Percentiles rank a stretch among this genome's conserved stretches.
phyloP scores from a whole-genome alignment of 495 filamentous ascomycete genomes.

The Penicillium flavigenum region DNA sequence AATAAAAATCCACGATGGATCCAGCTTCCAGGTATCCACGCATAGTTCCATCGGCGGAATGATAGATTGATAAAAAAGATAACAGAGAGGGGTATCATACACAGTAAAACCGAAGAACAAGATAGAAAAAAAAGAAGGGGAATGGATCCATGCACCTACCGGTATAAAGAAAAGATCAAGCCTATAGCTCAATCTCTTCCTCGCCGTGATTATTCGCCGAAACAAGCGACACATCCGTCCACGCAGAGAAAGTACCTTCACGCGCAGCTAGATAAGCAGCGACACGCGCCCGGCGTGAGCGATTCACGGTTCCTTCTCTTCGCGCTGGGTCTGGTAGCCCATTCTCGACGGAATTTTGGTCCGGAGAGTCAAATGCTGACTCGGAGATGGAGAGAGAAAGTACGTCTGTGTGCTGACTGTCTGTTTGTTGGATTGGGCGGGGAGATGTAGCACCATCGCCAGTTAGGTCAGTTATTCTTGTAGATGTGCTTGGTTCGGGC shows the following conservation, averaged over 20 bases:
- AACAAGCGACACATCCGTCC: conserved; percentile 45
- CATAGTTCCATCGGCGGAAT: not conserved
- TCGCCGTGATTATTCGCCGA: conserved; percentile 51
- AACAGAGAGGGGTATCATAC: not conserved
- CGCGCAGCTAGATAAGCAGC: conserved; percentile 43
- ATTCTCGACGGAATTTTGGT: conserved; percentile 1
- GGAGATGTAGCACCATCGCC: not conserved
- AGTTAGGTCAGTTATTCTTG: conserved; percentile 2
- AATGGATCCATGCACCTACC: not conserved
- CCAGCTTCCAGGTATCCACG: no score
- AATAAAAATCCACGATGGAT: not conserved
- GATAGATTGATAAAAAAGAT: not conserved
- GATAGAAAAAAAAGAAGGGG: not conserved
- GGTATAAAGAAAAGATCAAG: not conserved
- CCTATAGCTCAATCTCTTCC: conserved; percentile 51
- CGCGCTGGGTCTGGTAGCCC: not conserved
- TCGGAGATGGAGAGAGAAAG: conserved; percentile 22
- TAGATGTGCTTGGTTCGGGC: not conserved
- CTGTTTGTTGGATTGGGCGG: conserved; percentile 1
- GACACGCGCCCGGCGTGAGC: conserved; percentile 10
- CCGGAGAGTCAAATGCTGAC: conserved; percentile 23
- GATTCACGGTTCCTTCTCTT: not conserved
- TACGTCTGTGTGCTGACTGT: conserved; percentile 19
- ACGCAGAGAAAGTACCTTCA: conserved; percentile 39
- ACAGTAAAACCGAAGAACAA: not conserved